These are phyloP conservation scores for Peniophora sp. DNA, from an alignment of 1,284 basidiomycete genomes.

Conservation along the genomic window DNA sequence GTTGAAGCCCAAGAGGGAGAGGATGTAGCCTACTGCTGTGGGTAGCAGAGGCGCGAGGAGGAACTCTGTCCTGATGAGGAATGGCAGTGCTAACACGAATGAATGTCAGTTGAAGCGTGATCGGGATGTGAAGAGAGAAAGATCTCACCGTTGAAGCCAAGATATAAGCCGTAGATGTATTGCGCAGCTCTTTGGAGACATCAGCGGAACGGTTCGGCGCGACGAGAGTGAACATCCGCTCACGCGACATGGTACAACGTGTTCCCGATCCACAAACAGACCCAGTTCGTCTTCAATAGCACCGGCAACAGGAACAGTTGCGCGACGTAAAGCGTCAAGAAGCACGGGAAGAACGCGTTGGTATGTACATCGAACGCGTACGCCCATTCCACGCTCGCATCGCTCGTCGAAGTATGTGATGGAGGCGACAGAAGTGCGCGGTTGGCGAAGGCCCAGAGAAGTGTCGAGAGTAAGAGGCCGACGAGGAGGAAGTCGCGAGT, in stretches of 20 bases:
- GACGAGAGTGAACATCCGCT: constrained; percentile 21
- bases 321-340: constrained; percentile 79
- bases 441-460: constrained; percentile 78
- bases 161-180: constrained; percentile 86
- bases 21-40: constrained; percentile 75
- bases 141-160: constrained; percentile 71
- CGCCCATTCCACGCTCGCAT: constrained; percentile 80
- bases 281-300: constrained; percentile 79
- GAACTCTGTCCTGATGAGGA: constrained; percentile 81
- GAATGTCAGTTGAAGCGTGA: constrained; percentile 4
- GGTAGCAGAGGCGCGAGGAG: constrained; percentile 82
- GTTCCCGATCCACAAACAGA: constrained; percentile 89
- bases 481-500: constrained; percentile 79
- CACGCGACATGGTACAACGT: constrained; percentile 84
- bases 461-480: constrained; percentile 65
- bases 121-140: not conserved
- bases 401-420: constrained; percentile 62
- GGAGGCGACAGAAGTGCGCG: constrained; percentile 63
- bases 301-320: constrained; percentile 81
- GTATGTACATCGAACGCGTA: constrained; percentile 95
- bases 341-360: constrained; percentile 91
- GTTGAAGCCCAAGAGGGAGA: constrained; percentile 87
- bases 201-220: not conserved
- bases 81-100: constrained; percentile 68
- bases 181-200: constrained; percentile 61